phyloP scores from a whole-genome alignment of 345 rosid species.

The Salix viminalis region DNA sequence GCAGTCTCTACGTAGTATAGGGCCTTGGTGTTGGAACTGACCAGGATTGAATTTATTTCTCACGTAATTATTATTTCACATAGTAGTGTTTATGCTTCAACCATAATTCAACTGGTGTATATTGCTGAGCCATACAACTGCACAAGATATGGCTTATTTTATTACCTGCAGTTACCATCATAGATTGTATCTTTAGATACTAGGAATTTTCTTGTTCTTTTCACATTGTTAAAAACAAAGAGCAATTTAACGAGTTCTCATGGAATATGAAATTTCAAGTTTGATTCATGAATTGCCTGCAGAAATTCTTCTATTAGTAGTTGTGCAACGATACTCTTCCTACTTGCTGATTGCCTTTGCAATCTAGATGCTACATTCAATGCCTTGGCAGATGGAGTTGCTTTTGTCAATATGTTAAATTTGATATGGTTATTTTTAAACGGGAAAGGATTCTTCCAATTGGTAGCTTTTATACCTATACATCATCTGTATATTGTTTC shows the following conservation, averaged over 20 bases:
- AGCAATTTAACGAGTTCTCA: conserved; percentile 17
- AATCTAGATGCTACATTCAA: background rate
- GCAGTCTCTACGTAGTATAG: conserved; percentile 5
- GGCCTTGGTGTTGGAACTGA: conserved; percentile 22
- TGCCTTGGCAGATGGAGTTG: background rate
- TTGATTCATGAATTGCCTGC: conserved; percentile 8
- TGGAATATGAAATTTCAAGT: conserved; percentile 15
- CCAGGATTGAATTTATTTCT: conserved; percentile 19
- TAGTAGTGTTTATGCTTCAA: conserved; percentile 13
- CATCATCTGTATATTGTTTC: too few relatives aligned
- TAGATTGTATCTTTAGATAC: conserved; percentile 14
- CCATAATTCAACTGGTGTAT: conserved; percentile 23
- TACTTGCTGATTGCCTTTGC: background rate
- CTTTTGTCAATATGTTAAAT: background rate
- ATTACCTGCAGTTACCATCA: conserved; percentile 15
- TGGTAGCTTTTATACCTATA: too few relatives aligned
- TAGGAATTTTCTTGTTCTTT: conserved; percentile 16
- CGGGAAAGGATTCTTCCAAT: too few relatives aligned
- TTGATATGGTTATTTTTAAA: background rate
- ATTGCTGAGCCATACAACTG: conserved; percentile 23
- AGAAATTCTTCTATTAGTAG: background rate
- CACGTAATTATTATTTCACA: conserved; percentile 12
- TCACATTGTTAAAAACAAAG: conserved; percentile 8
- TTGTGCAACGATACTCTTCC: background rate
- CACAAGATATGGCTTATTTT: conserved; percentile 13